These are phyloP conservation scores for Coemansia sp. DNA, from an alignment of 192 early-diverging fungal genomes.

Conservation along the genomic window DNA sequence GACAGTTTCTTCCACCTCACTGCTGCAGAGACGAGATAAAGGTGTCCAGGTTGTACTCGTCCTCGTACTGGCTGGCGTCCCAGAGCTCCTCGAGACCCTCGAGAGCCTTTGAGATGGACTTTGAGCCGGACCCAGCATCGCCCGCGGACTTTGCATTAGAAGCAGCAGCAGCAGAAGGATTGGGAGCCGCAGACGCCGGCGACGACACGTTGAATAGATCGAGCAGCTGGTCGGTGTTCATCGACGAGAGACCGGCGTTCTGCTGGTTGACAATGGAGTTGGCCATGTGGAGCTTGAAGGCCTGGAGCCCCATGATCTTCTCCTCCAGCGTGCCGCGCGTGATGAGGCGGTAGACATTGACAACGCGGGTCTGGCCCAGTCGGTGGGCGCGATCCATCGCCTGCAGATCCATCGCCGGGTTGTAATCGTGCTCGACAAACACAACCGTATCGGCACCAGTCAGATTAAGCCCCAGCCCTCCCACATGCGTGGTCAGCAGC, in stretches of 20 bases:
- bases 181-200: slow-evolving; percentile 26
- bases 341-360: slow-evolving; percentile 98
- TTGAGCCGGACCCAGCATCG: slow-evolving; percentile 12
- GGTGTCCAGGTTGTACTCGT: slow-evolving; percentile 79
- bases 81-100: slow-evolving; percentile 81
- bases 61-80: slow-evolving; percentile 88
- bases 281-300: slow-evolving; percentile 98
- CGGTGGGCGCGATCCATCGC: slow-evolving; percentile 99
- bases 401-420: slow-evolving; percentile 98
- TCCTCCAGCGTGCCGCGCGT: slow-evolving; percentile 97
- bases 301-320: slow-evolving; percentile 99
- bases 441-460: slow-evolving; percentile 99
- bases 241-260: slow-evolving; percentile 87
- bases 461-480: slow-evolving; percentile 94
- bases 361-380: slow-evolving; percentile 94
- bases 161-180: slow-evolving; percentile 4
- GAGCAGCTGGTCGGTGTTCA: slow-evolving; percentile 95
- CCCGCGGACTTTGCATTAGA: slow-evolving; percentile 8
- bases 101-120: slow-evolving; percentile 50
- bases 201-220: slow-evolving; percentile 85
- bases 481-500: slow-evolving; percentile 93
- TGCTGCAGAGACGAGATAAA: slow-evolving; percentile 65
- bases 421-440: slow-evolving; percentile 99
- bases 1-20: slow-evolving; percentile 2
- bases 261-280: slow-evolving; percentile 94